phyloP scores from a whole-genome alignment of 176 grass and related monocot genomes.

The Paspalum notatum region DNA sequence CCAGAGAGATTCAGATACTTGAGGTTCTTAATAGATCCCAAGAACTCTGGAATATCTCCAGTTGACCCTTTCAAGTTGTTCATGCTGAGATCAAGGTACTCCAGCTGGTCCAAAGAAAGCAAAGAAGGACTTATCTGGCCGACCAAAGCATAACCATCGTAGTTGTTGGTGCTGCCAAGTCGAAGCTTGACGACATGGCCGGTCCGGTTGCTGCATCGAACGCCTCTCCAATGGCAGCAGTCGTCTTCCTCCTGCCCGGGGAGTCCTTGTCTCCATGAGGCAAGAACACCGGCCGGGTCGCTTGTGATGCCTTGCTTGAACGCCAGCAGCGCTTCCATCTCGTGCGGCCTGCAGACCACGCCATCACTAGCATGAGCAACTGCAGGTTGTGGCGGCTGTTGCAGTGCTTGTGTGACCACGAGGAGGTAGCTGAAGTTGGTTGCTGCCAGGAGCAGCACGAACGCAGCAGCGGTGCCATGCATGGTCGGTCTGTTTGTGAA shows the following conservation, averaged over 20 bases:
- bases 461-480: background rate
- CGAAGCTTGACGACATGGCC: slow-evolving; percentile 20
- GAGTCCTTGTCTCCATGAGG: background rate
- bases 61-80: background rate
- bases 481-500: background rate
- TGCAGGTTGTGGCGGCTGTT: background rate
- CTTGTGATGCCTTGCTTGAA: slow-evolving; percentile 30
- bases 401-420: background rate
- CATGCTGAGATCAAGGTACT: slow-evolving; percentile 33
- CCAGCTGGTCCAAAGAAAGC: slow-evolving; percentile 15
- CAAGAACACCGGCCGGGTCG: slow-evolving; percentile 9
- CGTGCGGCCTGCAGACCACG: background rate
- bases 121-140: slow-evolving; percentile 37
- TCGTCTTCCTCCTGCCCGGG: background rate
- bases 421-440: background rate
- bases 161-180: background rate
- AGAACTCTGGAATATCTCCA: slow-evolving; percentile 1
- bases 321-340: slow-evolving; percentile 30
- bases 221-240: slow-evolving; percentile 43
- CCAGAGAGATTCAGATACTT: slow-evolving; percentile 34
- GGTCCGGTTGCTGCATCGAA: slow-evolving; percentile 23
- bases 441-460: background rate
- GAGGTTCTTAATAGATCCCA: slow-evolving; percentile 17
- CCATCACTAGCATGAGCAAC: background rate
- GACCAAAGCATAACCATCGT: background rate